phyloP scores from a whole-genome alignment of 1,284 basidiomycete genomes.

The Rhodotorula sp. region DNA sequence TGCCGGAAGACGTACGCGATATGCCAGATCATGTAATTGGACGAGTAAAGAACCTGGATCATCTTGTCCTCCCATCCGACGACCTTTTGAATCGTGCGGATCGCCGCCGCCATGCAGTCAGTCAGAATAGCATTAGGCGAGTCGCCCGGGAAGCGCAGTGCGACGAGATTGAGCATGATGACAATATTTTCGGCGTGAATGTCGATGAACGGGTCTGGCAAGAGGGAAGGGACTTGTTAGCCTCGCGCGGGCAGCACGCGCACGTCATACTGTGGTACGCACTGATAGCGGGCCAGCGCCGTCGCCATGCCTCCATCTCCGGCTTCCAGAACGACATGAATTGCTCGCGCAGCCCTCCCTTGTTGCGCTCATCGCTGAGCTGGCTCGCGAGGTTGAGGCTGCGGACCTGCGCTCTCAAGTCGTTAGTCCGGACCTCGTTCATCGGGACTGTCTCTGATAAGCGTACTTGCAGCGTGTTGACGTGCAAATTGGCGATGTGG shows the following conservation, averaged over 20 bases:
- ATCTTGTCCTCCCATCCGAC: conserved; percentile 18
- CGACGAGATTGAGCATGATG: conserved; percentile 23
- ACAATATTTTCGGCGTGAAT: conserved; percentile 23
- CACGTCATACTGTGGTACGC: background rate
- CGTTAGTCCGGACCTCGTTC: no score
- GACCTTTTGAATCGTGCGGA: conserved; percentile 16
- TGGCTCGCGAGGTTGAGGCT: conserved; percentile 5
- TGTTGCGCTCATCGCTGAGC: background rate
- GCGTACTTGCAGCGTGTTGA: conserved; percentile 6
- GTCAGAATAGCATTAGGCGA: conserved; percentile 4
- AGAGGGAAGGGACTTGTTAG: no score
- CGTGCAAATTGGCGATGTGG: conserved; percentile 15
- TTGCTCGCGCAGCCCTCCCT: conserved; percentile 3
- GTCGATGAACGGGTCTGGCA: conserved; percentile 14
- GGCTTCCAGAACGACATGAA: conserved; percentile 23
- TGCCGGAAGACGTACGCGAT: conserved; percentile 18
- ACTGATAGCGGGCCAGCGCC: conserved; percentile 21
- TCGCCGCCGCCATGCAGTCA: conserved; percentile 20
- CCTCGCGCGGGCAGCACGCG: no score
- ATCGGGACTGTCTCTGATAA: no score
- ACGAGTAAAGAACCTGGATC: conserved; percentile 13
- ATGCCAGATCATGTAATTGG: conserved; percentile 25
- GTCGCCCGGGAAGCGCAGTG: conserved; percentile 23
- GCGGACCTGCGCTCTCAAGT: no score
- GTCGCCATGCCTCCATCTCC: conserved; percentile 22